These are phyloP conservation scores for Vigna unguiculata DNA, from an alignment of 306 rosid species.

Conservation along the genomic window DNA sequence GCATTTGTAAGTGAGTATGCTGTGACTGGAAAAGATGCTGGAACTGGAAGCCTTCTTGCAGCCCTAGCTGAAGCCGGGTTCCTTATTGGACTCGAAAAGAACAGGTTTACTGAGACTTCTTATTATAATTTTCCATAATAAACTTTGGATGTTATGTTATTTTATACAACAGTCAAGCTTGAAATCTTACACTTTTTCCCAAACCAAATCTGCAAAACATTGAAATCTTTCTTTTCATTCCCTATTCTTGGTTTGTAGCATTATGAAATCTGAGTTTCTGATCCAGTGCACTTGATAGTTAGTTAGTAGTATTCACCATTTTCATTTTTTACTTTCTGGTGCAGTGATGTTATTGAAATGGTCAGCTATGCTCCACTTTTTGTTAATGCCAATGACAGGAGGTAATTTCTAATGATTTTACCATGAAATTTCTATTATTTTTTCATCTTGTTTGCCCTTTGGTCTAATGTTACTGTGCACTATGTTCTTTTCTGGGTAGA, in stretches of 20 bases:
- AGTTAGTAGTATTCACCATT: conserved; percentile 41
- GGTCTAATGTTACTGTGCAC: background rate
- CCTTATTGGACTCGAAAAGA: conserved; percentile 87
- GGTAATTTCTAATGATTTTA: conserved; percentile 52
- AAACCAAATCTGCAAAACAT: background rate
- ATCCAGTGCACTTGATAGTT: conserved; percentile 29
- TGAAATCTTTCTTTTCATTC: background rate
- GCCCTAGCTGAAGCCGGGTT: conserved; percentile 89
- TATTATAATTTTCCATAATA: too few relatives aligned
- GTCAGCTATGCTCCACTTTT: conserved; percentile 98
- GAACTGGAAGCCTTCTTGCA: conserved; percentile 87
- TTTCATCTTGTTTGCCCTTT: conserved; percentile 9
- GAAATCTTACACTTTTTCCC: background rate
- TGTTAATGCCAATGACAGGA: conserved; percentile 74
- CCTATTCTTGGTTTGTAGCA: background rate
- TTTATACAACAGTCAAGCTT: background rate
- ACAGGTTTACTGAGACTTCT: conserved; percentile 64
- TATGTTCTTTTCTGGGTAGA: background rate
- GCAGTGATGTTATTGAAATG: conserved; percentile 85
- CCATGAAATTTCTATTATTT: background rate
- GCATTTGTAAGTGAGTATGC: conserved; percentile 99
- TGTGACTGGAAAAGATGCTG: conserved; percentile 75
- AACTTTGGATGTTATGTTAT: too few relatives aligned
- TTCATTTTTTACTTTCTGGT: conserved; percentile 35
- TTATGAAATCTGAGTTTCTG: conserved; percentile 33